Base-by-base conservation (phyloP, 2,329 filamentous ascomycete genomes). In the Cadophora malorum region DNA sequence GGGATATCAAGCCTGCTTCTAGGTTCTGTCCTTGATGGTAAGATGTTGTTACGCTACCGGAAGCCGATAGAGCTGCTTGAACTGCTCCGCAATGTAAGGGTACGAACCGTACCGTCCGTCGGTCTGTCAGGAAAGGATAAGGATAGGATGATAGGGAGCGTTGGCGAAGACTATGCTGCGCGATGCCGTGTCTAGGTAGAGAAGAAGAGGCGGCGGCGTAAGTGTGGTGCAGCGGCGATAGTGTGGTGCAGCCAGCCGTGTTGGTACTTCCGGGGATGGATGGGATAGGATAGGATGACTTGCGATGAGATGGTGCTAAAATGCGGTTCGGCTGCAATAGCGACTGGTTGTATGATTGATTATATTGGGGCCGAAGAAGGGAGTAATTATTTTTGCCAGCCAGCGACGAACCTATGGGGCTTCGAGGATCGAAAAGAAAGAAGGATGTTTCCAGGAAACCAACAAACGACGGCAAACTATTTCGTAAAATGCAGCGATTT, bases 221-320 rank as follows among this genome's bases (percentile, higher is more conserved):
- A n/a, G 21, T 61, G 38, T 41, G 31, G 47, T 25, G 33, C 21
- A 41, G 23, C 21, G 35, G 21, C 35, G 56, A 45, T 35, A 12
- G 56, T 47, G 56, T 28, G n/a, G 56, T 60, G 56, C 56, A 60
- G 56, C 56, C 56, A 60, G 56, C 56, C 56, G 56, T 60, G 56
- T 60, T 45, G 56, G 56, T 60, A 60, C 35, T 45, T 60, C 23
- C 33, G 33, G 38, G 33, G 19, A 33, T 41, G 35, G 35, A 10
- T 60, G 38, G 19, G n/a, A 21, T 8, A 19, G 45, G 45, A n/a
- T 21, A 19, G 19, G 45, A 16, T 6, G 19, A 5, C 5, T 49
- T 49, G 45, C 45, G n/a, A 49, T 10, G n/a, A 49, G 10, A 38
- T 28, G 38, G 14, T 45, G 23, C 56, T 45, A 60, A 47, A 60